These are phyloP conservation scores for Cicer cuneatum DNA, from an alignment of 306 rosid genomes.

Conservation along the genomic window DNA sequence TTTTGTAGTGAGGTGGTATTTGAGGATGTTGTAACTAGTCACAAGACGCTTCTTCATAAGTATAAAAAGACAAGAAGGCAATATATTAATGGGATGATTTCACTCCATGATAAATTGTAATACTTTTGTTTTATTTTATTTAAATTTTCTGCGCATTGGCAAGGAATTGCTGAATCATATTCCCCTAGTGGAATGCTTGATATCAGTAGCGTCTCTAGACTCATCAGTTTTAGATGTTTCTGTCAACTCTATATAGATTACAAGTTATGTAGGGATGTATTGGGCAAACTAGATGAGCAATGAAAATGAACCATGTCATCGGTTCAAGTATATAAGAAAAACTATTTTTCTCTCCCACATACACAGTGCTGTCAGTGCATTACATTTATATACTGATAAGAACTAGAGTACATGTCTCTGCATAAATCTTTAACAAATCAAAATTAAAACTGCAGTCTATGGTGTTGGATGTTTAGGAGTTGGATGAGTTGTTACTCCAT, in stretches of 20 bases:
- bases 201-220: constrained; percentile 17
- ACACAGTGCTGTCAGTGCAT: constrained; percentile 11
- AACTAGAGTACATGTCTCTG: constrained; percentile 48
- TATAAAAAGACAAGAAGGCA: constrained; percentile 70
- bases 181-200: constrained; percentile 30
- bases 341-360: constrained; percentile 13
- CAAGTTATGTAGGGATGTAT: constrained; percentile 12
- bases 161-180: constrained; percentile 37
- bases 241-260: constrained; percentile 26
- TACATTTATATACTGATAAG: constrained; percentile 46
- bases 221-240: constrained; percentile 36
- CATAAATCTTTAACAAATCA: constrained; percentile 41
- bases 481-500: constrained; percentile 94
- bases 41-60: constrained; percentile 63
- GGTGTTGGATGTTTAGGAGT: constrained; percentile 85
- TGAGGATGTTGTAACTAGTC: constrained; percentile 62
- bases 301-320: constrained; percentile 34
- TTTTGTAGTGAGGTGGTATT: constrained; percentile 65
- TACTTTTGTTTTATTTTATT: background rate
- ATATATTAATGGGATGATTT: constrained; percentile 76
- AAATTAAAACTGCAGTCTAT: constrained; percentile 46
- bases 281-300: constrained; percentile 34
- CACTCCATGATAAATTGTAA: constrained; percentile 66
- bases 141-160: constrained; percentile 3
- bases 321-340: constrained; percentile 12